Percentiles rank a stretch among this genome's conserved stretches.
Conservation (phyloP, 2,329 filamentous ascomycete species). For the Aspergillus awamori region DNA sequence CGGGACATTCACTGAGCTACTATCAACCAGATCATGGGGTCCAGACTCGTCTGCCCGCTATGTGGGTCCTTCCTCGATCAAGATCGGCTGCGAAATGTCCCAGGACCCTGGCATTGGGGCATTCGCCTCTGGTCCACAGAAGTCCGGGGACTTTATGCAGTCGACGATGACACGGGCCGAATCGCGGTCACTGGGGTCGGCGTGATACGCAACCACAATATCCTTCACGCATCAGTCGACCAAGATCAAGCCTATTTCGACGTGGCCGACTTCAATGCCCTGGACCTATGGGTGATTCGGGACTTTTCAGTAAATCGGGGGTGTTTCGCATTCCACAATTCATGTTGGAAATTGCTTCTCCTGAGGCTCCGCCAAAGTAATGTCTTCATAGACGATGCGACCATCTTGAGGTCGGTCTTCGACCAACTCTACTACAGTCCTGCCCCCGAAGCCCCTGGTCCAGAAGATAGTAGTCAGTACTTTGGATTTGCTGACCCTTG, state of each 20-base stretch:
- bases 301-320: not conserved
- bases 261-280: not conserved
- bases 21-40: not conserved
- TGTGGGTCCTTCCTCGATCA: conserved; percentile 15
- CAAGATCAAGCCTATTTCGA: conserved; percentile 6
- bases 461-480: too few species aligned
- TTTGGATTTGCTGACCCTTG: conserved; percentile 12
- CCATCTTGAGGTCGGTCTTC: conserved; percentile 13
- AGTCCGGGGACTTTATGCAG: conserved; percentile 12
- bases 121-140: conserved; percentile 18
- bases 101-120: not conserved
- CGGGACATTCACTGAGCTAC: too few species aligned
- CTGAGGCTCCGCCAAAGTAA: conserved; percentile 1
- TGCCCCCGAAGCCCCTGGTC: not conserved
- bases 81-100: not conserved
- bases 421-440: conserved; percentile 16
- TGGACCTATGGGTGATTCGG: conserved; percentile 9
- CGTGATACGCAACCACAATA: not conserved
- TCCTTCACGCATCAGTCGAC: conserved; percentile 4
- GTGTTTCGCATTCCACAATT: conserved; percentile 17
- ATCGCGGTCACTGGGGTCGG: conserved; percentile 12
- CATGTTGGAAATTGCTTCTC: conserved; percentile 21
- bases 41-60: conserved; percentile 16
- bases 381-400: not conserved
- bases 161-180: not conserved